Base-by-base conservation (phyloP, 2,329 filamentous ascomycete genomes). In the Colletotrichum graminicola region DNA sequence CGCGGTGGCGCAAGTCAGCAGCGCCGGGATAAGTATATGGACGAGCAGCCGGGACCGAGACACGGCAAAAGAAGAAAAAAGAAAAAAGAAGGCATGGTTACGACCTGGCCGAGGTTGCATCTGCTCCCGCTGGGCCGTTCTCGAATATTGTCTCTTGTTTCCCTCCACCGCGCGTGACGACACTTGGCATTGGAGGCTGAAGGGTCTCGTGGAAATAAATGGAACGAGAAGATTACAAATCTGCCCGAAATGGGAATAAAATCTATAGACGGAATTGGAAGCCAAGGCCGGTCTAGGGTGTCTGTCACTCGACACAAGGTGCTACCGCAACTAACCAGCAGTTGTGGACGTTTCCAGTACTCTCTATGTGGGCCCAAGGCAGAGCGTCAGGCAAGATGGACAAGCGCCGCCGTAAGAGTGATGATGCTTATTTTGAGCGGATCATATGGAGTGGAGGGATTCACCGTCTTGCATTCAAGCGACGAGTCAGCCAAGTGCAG, bases 1-100 rank as follows among this genome's bases (percentile, higher is more conserved):
- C 57, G 14, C 26, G 56, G 65, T 67, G 64, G 57, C 68, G 68
- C 57, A 57, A 45, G 68, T 71, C 68, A 71, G 43, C 64, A 62
- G 68, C 57, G 34, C 45, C n/a, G n/a, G 49, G 54, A 51, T 52
- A 34, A 39, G 47, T 26, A 61, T 26, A 51, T 32, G 36, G 64
- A 62, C 56, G 43, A 64, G 36, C 39, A 26, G 32, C 34, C 51
- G 54, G 41, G 36, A 16, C 36, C 21, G 34, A 52, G 45, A 34
- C 49, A 32, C 65, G 63, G 43, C 43, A 49, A 7, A 41, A 43
- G 8, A n/a, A 57, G n/a, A 12, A 39, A 41, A 43, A 8, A n/a
- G 49, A 32, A 12, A 39, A 5, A 18, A 18, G 43, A 34, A 10
- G 43, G 34, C 32, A 11, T 41, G 41, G n/a, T 21, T 29, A 41